Base-by-base conservation (phyloP, 164 flowering plant species). In the Magnolia changhungtana region DNA sequence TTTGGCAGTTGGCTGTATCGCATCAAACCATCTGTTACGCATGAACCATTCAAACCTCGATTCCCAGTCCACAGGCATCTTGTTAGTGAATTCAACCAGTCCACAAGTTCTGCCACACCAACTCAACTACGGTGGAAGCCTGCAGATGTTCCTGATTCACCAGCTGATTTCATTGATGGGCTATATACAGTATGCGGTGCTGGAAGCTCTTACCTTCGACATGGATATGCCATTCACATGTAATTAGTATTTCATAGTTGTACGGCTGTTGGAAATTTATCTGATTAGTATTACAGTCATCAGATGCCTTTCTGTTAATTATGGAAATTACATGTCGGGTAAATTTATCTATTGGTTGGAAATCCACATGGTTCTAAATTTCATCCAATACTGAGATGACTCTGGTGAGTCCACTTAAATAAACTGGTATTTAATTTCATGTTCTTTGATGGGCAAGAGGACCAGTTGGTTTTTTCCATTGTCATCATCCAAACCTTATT, bases 171-270 rank as follows among this genome's bases (percentile, higher is more conserved):
- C 64, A 76, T 95, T 74, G 97, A 93, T 80, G 99, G 98, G 49
- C 74, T 95, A 52, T 89, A 79, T 75, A 91, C 98, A 2, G 80
- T 95, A 0, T 92, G 98, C 75, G 98, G 98, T 3, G 91, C 95
- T 55, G 98, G 99, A 72, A 95, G 97, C 82, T 91, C 99, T 9
- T 93, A 84, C 75, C 96, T 95, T 64, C 91, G 98, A 14, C 94
- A 93, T 83, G 99, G 97, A 79, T 93, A 71, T 78, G 98, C 99
- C 20, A 85, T 96, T 88, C 99, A 96, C 94, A 96, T 96, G 98
- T 96, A 90, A 87, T 73, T 74, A 63, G 73, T 77, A 69, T 67
- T 76, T 71, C 74, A 21, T 67, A 27, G 45, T 74, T 79, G 20
- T 65, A 23, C 68, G 21, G 19, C 65, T n/a, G 65, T 58, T 55